Evolutionary conservation across 2,329 filamentous ascomycete species (phyloP).

Genomic region (Periconia sp.): DNA sequence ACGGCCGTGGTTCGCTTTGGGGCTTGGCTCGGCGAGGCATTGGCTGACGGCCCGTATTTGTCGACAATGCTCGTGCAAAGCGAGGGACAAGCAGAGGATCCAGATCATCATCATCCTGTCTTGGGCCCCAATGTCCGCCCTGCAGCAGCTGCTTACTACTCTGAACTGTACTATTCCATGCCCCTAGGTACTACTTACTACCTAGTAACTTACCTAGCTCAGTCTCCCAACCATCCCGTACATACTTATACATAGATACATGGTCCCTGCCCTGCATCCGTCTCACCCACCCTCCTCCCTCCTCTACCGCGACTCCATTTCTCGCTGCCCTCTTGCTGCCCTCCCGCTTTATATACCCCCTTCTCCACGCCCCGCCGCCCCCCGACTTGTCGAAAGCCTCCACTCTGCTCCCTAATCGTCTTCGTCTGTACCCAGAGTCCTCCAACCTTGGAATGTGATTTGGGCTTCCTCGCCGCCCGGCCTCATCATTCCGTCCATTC

Average conservation of each 20-base stretch:
- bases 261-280: neutral
- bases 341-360: slow-evolving; percentile 15
- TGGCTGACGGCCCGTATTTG: no score
- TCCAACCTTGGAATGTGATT: slow-evolving; percentile 23
- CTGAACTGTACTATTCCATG: no score
- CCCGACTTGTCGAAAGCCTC: no score
- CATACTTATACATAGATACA: neutral
- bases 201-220: neutral
- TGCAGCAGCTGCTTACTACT: no score
- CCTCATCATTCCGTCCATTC: slow-evolving; percentile 22
- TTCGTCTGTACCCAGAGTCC: no score
- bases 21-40: neutral
- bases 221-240: neutral
- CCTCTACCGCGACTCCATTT: neutral
- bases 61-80: no score
- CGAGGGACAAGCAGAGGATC: no score
- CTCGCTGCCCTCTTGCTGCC: slow-evolving; percentile 16
- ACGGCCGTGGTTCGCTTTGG: slow-evolving; percentile 27
- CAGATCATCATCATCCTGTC: neutral
- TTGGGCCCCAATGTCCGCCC: slow-evolving; percentile 10
- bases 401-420: no score
- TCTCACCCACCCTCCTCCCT: no score
- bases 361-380: slow-evolving; percentile 1
- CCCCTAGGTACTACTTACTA: no score
- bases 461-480: slow-evolving; percentile 10